Conservation (phyloP, 441 rosid genomes). For the Gossypium armourianum region DNA sequence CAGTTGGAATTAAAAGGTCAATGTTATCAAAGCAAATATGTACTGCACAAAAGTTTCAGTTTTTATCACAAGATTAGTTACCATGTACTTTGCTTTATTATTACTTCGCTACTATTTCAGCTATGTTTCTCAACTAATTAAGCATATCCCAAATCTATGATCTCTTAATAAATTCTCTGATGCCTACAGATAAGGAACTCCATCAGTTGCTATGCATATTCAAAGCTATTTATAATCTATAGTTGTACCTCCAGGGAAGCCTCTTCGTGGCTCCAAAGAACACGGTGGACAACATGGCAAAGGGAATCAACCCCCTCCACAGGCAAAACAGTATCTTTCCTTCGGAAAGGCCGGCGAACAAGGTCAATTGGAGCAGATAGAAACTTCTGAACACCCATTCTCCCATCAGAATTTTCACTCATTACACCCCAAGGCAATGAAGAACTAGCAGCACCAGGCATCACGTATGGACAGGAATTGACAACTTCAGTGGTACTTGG, state of each 20-base stretch:
- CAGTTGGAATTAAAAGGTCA: neutral
- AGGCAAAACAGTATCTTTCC: slow-evolving; percentile 56
- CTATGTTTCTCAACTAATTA: neutral
- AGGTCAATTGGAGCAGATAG: slow-evolving; percentile 56
- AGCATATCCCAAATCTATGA: neutral
- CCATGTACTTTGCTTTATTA: neutral
- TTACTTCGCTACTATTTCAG: neutral
- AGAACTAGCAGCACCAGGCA: slow-evolving; percentile 55
- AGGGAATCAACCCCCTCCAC: slow-evolving; percentile 71
- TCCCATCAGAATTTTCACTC: slow-evolving; percentile 39
- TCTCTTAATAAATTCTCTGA: neutral
- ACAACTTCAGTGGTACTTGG: slow-evolving; percentile 50
- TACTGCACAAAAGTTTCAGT: neutral
- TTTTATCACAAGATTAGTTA: neutral
- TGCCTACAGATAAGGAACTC: neutral
- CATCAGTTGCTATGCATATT: neutral
- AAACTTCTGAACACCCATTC: slow-evolving; percentile 45
- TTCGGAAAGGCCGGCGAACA: slow-evolving; percentile 68
- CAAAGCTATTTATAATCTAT: slow-evolving; percentile 4
- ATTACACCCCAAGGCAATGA: slow-evolving; percentile 60
- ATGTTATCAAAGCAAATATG: neutral
- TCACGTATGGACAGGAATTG: slow-evolving; percentile 78
- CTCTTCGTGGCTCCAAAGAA: slow-evolving; percentile 71
- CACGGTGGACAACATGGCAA: slow-evolving; percentile 54
- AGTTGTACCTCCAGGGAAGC: slow-evolving; percentile 62